Percentiles rank a stretch among this genome's conserved stretches.
Evolutionary conservation across 768 basidiomycete genomes (phyloP).

Genomic region (Hemileccinum rubropunctum): DNA sequence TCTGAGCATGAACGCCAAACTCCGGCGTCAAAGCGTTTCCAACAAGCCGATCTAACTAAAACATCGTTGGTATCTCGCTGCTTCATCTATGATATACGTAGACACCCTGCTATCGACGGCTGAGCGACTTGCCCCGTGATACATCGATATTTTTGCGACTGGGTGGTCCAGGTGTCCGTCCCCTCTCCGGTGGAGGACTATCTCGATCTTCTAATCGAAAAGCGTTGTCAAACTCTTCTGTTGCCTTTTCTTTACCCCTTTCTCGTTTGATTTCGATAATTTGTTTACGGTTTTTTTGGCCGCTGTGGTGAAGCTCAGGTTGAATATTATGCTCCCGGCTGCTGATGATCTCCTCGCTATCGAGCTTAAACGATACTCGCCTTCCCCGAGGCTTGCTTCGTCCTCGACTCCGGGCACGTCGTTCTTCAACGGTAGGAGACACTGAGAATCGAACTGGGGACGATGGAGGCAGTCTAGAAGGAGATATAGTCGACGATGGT

Average conservation of each 20-base stretch:
- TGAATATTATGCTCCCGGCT: slow-evolving; percentile 6
- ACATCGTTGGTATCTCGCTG: slow-evolving; percentile 7
- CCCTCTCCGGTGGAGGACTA: slow-evolving; percentile 15
- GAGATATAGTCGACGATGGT: slow-evolving; percentile 43
- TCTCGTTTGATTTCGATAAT: slow-evolving; percentile 11
- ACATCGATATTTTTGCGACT: slow-evolving; percentile 10
- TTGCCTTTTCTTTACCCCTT: slow-evolving; percentile 16
- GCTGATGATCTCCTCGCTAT: slow-evolving; percentile 19
- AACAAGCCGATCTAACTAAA: neutral
- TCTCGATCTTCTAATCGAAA: slow-evolving; percentile 15
- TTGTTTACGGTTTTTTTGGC: slow-evolving; percentile 6
- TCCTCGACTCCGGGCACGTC: slow-evolving; percentile 37
- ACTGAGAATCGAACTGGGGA: slow-evolving; percentile 43
- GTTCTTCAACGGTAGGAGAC: slow-evolving; percentile 33
- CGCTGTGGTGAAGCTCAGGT: slow-evolving; percentile 3
- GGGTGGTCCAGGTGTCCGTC: slow-evolving; percentile 28
- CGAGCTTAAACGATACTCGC: slow-evolving; percentile 55
- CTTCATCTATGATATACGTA: slow-evolving; percentile 6
- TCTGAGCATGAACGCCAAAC: slow-evolving; percentile 9
- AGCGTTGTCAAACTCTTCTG: slow-evolving; percentile 1
- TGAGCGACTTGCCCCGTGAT: slow-evolving; percentile 20
- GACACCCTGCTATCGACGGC: slow-evolving; percentile 18
- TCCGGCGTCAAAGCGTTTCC: no score
- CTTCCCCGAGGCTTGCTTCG: slow-evolving; percentile 55
- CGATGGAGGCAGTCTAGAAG: slow-evolving; percentile 50